Base-by-base conservation (phyloP, 768 basidiomycete species). In the Collybia mongolica region DNA sequence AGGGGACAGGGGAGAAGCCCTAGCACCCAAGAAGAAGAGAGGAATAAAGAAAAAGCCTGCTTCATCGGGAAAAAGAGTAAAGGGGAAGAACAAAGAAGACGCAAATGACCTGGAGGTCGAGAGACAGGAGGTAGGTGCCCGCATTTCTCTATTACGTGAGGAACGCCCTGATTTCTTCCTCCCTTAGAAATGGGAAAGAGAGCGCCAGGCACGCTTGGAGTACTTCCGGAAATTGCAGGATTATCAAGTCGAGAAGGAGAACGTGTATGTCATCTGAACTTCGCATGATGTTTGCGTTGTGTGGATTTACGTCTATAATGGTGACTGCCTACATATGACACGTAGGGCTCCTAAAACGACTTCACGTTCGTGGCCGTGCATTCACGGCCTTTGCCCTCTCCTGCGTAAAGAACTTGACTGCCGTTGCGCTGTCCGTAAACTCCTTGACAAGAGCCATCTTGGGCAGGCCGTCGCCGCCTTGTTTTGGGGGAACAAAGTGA, bases 211-310 rank as follows among this genome's bases (percentile, higher is more conserved):
- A 5, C 74, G 80, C 20, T 49, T 80, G 36, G 77, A 78, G 37
- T 83, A 81, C 56, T 82, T 82, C 63, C 72, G 72, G 51, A 71
- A 72, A 37, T 54, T 83, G 23, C 74, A 81, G 17, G 71, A 69
- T 6, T 83, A 81, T 53, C 69, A 76, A 54, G 68, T 83, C 32
- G 75, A 75, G 54, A 79, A 77, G 48, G 82, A 83, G 59, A 77
- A 81, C 45, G 79, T 83, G 35, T 83, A 80, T 61, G 68, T 83
- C 43, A 70, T 83, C 48, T 82, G 69, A 80, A 37, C 43, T n/a
- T 14, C 6, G 11, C 6, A 2, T 17, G 39, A 3, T 32, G 11
- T 32, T 4, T 26, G 24, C 3, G 32, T 26, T 4, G 23, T 41
- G 32, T 49, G 22, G 44, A 36, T 44, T 36, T 44, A 38, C 22